Percentiles rank a stretch among this genome's conserved stretches.
phyloP scores from a whole-genome alignment of 2,329 filamentous ascomycete species.

The Berkeleyomyces basicola region DNA sequence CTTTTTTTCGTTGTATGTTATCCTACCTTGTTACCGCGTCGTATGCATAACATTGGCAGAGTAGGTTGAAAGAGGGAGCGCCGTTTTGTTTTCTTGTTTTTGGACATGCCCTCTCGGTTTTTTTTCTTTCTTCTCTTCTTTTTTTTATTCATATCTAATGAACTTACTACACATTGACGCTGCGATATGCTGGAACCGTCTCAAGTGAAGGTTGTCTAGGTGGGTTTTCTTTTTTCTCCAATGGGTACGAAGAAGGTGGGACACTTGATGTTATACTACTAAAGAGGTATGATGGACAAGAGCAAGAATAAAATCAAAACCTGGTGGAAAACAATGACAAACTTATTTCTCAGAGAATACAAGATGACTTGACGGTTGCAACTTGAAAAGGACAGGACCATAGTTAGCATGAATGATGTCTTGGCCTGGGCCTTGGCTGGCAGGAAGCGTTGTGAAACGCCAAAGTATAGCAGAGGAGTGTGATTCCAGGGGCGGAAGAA shows the following conservation, averaged over 20 bases:
- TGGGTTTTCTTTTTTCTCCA: background rate
- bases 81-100: background rate
- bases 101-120: background rate
- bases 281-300: no score
- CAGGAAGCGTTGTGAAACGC: constrained; percentile 3
- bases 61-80: background rate
- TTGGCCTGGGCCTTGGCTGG: background rate
- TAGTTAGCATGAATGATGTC: background rate
- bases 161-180: background rate
- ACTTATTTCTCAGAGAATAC: no score
- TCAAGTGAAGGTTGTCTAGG: background rate
- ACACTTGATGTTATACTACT: no score
- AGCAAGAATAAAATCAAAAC: no score
- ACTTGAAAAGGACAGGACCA: no score
- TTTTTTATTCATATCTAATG: constrained; percentile 1
- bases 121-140: background rate
- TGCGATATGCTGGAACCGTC: background rate
- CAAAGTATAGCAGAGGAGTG: background rate
- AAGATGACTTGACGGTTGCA: no score
- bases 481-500: background rate
- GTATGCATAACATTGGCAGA: background rate
- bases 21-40: background rate
- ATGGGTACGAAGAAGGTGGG: no score
- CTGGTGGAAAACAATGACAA: no score
- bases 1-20: background rate